Evolutionary conservation across 2,329 filamentous ascomycete species (phyloP).

Genomic region (Fusarium stilboides): DNA sequence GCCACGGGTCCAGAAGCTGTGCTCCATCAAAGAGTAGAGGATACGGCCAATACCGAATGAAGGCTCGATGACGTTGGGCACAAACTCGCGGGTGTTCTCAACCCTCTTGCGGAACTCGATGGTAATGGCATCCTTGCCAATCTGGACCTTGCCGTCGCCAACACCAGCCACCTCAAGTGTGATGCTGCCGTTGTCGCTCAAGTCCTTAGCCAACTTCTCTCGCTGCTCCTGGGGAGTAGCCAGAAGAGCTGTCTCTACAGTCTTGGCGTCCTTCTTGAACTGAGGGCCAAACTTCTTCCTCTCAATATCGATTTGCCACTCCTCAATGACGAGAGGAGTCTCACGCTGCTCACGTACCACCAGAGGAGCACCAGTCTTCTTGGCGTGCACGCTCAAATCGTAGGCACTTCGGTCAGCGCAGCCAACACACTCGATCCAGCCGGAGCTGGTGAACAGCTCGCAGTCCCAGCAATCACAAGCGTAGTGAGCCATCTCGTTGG

Average conservation of each 20-base stretch:
- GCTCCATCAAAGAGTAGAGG: conserved; percentile 92
- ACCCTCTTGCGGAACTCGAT: conserved; percentile 88
- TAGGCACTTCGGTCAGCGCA: conserved; percentile 97
- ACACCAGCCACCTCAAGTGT: conserved; percentile 79
- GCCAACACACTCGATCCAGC: conserved; percentile 98
- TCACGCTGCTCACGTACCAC: conserved; percentile 86
- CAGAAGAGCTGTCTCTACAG: conserved; percentile 84
- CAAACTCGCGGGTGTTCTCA: conserved; percentile 91
- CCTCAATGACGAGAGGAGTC: conserved; percentile 84
- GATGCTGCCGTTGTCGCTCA: conserved; percentile 82
- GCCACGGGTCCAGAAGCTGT: conserved; percentile 91
- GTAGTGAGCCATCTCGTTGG: conserved; percentile 85
- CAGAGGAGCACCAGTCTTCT: conserved; percentile 90
- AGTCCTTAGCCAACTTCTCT: conserved; percentile 82
- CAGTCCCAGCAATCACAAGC: conserved; percentile 98
- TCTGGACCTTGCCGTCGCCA: conserved; percentile 80
- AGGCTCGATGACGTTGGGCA: conserved; percentile 95
- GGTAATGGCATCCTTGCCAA: conserved; percentile 83
- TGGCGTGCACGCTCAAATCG: conserved; percentile 91
- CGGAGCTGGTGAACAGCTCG: conserved; percentile 90
- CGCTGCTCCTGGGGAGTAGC: conserved; percentile 84
- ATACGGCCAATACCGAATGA: conserved; percentile 98
- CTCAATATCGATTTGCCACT: conserved; percentile 89
- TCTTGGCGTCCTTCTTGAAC: conserved; percentile 95
- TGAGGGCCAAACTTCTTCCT: conserved; percentile 96